These are phyloP conservation scores for Carex pumila DNA, from an alignment of 176 grass and related monocot genomes.

Conservation along the genomic window DNA sequence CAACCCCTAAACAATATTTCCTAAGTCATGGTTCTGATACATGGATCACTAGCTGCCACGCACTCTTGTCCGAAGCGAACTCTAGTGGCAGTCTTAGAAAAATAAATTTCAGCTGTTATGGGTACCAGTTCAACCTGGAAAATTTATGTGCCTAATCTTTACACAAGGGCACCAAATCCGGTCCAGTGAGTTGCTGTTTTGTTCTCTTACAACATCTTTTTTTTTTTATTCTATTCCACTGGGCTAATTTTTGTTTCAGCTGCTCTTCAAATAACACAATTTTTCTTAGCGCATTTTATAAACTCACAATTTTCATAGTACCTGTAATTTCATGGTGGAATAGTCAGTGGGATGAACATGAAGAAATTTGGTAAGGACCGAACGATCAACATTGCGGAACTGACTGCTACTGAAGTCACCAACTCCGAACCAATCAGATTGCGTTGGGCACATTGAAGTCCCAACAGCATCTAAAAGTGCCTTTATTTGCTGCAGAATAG, in stretches of 20 bases:
- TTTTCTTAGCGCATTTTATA: background rate
- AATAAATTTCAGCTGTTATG: background rate
- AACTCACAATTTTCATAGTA: constrained; percentile 8
- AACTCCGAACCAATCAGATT: constrained; percentile 81
- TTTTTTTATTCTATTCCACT: background rate
- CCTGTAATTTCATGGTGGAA: constrained; percentile 93
- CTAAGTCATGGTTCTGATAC: too few species aligned
- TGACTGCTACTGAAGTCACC: constrained; percentile 41
- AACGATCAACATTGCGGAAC: constrained; percentile 59
- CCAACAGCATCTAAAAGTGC: constrained; percentile 84
- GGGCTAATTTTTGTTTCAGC: background rate
- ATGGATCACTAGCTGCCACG: too few species aligned
- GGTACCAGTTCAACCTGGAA: background rate
- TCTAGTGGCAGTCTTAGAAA: background rate
- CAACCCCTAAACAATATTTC: too few species aligned
- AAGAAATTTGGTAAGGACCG: constrained; percentile 68
- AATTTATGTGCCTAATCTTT: background rate
- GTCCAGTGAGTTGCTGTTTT: background rate
- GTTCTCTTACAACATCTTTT: background rate
- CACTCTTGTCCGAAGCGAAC: too few species aligned
- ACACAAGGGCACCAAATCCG: background rate
- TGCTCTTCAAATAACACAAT: background rate
- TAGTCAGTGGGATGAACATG: constrained; percentile 85
- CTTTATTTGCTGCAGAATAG: constrained; percentile 77
- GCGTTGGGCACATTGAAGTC: constrained; percentile 82